Evolutionary conservation across 2,329 filamentous ascomycete species (phyloP).

Genomic region (Ambrosiella beaveri): DNA sequence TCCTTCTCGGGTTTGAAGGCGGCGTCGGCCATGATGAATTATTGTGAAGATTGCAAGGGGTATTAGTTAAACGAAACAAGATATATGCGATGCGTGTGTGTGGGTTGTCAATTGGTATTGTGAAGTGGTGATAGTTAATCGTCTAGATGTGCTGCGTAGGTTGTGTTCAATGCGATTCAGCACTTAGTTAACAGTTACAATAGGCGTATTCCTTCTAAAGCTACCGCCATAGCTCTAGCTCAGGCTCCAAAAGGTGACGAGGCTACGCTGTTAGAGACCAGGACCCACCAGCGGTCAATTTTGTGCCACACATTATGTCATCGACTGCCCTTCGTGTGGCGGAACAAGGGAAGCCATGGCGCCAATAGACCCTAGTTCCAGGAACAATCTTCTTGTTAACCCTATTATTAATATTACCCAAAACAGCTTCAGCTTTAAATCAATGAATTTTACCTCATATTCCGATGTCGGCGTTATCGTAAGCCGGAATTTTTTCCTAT

Average conservation of each 20-base stretch:
- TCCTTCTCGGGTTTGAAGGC: constrained; percentile 92
- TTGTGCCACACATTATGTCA: constrained; percentile 1
- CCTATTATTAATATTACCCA: not conserved
- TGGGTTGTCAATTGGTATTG: not conserved
- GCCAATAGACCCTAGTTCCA: not conserved
- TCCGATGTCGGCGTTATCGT: constrained; percentile 7
- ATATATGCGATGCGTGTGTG: not conserved
- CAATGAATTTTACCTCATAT: not conserved
- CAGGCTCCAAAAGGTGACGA: constrained; percentile 12
- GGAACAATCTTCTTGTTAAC: not conserved
- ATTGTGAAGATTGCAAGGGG: not conserved
- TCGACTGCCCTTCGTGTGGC: constrained; percentile 7
- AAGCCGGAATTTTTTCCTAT: not conserved
- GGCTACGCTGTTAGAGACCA: constrained; percentile 3
- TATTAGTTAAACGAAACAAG: not conserved
- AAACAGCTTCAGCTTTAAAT: not conserved
- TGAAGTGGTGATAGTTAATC: not conserved
- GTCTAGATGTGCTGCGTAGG: not conserved
- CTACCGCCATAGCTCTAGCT: constrained; percentile 1
- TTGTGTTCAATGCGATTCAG: constrained; percentile 1
- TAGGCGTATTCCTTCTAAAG: not conserved
- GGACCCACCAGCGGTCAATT: not conserved
- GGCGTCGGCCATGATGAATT: constrained; percentile 55
- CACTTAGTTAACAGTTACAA: not conserved
- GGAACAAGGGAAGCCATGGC: not conserved